phyloP scores from a whole-genome alignment of 2,329 filamentous ascomycete species.

The Paramyrothecium roridum region DNA sequence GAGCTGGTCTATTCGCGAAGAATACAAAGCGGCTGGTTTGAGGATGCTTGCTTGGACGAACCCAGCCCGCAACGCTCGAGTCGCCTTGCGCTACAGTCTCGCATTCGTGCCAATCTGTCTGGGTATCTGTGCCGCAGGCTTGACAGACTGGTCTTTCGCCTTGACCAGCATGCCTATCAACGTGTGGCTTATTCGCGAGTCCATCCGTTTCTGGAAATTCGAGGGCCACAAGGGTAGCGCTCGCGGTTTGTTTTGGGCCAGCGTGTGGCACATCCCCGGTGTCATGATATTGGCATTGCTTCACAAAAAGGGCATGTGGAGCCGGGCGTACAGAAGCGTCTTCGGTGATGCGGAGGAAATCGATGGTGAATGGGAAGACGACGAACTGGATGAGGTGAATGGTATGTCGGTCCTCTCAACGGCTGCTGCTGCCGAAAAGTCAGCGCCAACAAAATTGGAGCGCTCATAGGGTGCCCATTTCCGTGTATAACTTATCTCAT shows the following conservation, averaged over 20 bases:
- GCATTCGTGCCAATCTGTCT: constrained; percentile 84
- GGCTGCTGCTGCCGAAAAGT: not conserved
- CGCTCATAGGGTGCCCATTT: not conserved
- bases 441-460: not conserved
- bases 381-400: constrained; percentile 43
- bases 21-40: constrained; percentile 73
- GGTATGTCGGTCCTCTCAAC: constrained; percentile 25
- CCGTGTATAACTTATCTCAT: not conserved
- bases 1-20: constrained; percentile 82
- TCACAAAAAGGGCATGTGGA: constrained; percentile 92
- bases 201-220: constrained; percentile 74
- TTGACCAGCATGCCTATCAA: constrained; percentile 80
- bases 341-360: constrained; percentile 54
- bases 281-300: constrained; percentile 86
- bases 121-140: constrained; percentile 71
- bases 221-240: constrained; percentile 79
- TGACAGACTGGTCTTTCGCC: constrained; percentile 85
- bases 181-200: constrained; percentile 77
- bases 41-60: constrained; percentile 84
- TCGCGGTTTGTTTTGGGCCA: constrained; percentile 90
- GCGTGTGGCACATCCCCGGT: constrained; percentile 91
- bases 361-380: constrained; percentile 55
- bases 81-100: constrained; percentile 83
- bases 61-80: constrained; percentile 77
- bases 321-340: constrained; percentile 70